These are phyloP conservation scores for Flaveria trinervia DNA, from an alignment of 129 eudicot genomes.

Conservation along the genomic window DNA sequence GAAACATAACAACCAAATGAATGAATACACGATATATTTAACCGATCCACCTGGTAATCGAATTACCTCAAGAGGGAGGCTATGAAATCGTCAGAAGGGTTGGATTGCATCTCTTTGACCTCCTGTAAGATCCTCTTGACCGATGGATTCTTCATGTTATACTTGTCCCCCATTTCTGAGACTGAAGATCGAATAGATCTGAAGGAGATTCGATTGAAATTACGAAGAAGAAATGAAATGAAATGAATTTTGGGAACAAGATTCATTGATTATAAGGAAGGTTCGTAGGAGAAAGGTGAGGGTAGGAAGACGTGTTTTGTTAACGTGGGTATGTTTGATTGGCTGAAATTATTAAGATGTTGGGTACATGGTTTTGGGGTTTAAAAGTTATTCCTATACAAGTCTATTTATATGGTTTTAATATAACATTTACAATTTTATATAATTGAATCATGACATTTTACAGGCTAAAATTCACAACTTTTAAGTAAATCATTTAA, in stretches of 20 bases:
- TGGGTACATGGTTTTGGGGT: not conserved
- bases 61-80: slow-evolving; percentile 92
- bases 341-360: slow-evolving; percentile 8
- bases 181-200: slow-evolving; percentile 4
- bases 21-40: not conserved
- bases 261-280: slow-evolving; percentile 13
- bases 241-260: not conserved
- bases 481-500: no score
- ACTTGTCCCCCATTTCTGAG: slow-evolving; percentile 61
- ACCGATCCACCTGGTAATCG: no score
- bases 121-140: slow-evolving; percentile 95
- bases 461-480: no score
- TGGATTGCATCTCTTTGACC: slow-evolving; percentile 96
- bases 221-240: not conserved
- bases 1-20: not conserved
- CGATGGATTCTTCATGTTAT: slow-evolving; percentile 85
- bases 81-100: slow-evolving; percentile 92
- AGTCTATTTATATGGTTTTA: no score
- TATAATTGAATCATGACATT: no score
- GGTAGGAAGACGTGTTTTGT: slow-evolving; percentile 18
- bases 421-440: no score
- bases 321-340: slow-evolving; percentile 20
- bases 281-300: not conserved
- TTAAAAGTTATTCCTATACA: no score
- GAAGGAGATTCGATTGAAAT: slow-evolving; percentile 16